A percentile compares a stretch with the other conserved stretches of the same genome.
Conservation (phyloP, 1,139 yeast species). For the Torulaspora globosa region DNA sequence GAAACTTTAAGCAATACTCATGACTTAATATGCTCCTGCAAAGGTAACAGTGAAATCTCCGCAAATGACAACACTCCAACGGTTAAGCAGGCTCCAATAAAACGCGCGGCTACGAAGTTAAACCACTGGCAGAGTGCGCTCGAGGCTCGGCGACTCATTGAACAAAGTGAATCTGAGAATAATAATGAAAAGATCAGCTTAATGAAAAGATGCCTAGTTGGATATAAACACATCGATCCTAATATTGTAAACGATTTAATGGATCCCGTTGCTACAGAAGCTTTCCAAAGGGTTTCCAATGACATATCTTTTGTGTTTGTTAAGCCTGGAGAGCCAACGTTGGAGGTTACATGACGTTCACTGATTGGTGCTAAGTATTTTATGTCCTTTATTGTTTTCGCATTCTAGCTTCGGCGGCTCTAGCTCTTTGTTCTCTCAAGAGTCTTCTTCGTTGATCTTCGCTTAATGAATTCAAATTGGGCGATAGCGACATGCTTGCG, state of each 20-base stretch:
- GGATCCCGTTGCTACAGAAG: constrained; percentile 28
- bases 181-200: constrained; percentile 37
- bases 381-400: constrained; percentile 1
- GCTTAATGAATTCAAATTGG: constrained; percentile 40
- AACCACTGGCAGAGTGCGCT: constrained; percentile 51
- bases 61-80: constrained; percentile 21
- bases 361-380: not conserved
- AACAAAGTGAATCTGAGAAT: constrained; percentile 34
- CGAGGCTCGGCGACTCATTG: constrained; percentile 40
- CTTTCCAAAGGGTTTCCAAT: constrained; percentile 13
- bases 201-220: constrained; percentile 55
- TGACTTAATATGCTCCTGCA: constrained; percentile 70
- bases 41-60: constrained; percentile 41
- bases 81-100: constrained; percentile 20
- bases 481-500: constrained; percentile 28
- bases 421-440: constrained; percentile 90
- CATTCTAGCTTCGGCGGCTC: constrained; percentile 93
- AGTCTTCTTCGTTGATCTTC: constrained; percentile 71
- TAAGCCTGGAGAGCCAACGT: constrained; percentile 19
- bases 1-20: constrained; percentile 71
- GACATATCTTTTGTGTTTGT: constrained; percentile 31
- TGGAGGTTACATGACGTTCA: not conserved
- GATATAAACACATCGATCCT: constrained; percentile 61
- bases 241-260: constrained; percentile 12
- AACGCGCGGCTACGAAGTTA: constrained; percentile 25